Percentiles rank a stretch among this genome's conserved stretches.
These are phyloP conservation scores for Cladophialophora chaetospira DNA, from an alignment of 2,329 filamentous ascomycete genomes.

Conservation along the genomic window DNA sequence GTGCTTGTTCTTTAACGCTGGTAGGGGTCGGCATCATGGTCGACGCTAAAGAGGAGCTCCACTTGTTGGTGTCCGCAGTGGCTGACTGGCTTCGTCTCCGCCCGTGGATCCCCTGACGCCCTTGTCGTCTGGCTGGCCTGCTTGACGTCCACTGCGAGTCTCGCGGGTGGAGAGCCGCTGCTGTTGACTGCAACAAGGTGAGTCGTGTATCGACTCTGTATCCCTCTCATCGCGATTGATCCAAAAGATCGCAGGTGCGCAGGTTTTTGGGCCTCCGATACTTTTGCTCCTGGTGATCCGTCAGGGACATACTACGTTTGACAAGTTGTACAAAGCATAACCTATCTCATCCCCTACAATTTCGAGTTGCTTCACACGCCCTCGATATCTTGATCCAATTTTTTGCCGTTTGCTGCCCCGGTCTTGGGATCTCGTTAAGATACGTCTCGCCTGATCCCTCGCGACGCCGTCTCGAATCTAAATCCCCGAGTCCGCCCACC, in stretches of 20 bases:
- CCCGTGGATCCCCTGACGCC: conserved; percentile 13
- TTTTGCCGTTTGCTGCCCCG: conserved; percentile 16
- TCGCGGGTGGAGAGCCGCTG: conserved; percentile 5
- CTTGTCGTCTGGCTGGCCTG: conserved; percentile 7
- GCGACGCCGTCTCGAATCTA: conserved; percentile 25
- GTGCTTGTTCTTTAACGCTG: conserved; percentile 11
- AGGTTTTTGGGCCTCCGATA: not conserved
- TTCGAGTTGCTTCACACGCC: conserved; percentile 8
- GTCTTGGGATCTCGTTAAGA: conserved; percentile 8
- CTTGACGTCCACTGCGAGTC: conserved; percentile 3
- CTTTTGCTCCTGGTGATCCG: not conserved
- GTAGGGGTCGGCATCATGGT: conserved; percentile 1
- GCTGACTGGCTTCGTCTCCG: conserved; percentile 20
- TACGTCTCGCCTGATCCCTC: conserved; percentile 27
- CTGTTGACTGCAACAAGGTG: conserved; percentile 12
- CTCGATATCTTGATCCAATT: conserved; percentile 7
- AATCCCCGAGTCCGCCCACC: conserved; percentile 23
- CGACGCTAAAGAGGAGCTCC: not conserved
- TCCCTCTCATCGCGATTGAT: conserved; percentile 13
- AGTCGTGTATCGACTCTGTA: conserved; percentile 1
- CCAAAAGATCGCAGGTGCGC: conserved; percentile 10
- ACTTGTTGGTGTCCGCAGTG: conserved; percentile 8
- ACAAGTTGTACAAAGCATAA: conserved; percentile 22
- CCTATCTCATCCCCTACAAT: conserved; percentile 14
- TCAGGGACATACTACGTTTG: not conserved